These are phyloP conservation scores for Colletotrichum nymphaeae DNA, from an alignment of 2,329 filamentous ascomycete species.

Conservation along the genomic window DNA sequence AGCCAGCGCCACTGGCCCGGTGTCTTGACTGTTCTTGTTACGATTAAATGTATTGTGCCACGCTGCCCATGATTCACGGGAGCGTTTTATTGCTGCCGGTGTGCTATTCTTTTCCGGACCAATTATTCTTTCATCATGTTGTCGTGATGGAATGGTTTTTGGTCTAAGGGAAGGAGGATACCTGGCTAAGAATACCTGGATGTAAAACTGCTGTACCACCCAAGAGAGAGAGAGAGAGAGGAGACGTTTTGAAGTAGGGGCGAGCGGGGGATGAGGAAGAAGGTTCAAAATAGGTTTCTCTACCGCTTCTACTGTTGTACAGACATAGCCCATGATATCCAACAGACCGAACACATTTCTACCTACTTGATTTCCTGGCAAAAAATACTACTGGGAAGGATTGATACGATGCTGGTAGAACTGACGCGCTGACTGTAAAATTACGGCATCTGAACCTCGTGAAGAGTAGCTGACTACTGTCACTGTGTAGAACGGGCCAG, in stretches of 20 bases:
- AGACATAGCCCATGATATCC: conserved; percentile 34
- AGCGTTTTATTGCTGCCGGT: conserved; percentile 27
- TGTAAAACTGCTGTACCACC: conserved; percentile 17
- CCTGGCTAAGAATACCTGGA: conserved; percentile 4
- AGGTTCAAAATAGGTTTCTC: conserved; percentile 14
- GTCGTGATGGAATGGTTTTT: too few relatives aligned
- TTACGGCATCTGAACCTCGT: too few relatives aligned
- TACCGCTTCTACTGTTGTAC: conserved; percentile 21
- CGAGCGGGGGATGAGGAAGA: neutral
- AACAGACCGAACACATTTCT: conserved; percentile 29
- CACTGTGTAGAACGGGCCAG: too few relatives aligned
- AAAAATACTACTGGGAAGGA: neutral
- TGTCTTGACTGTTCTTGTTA: conserved; percentile 37
- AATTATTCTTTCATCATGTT: neutral
- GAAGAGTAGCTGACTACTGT: too few relatives aligned
- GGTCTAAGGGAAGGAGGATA: neutral
- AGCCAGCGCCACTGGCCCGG: neutral
- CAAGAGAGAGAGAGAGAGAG: neutral
- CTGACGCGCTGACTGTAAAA: too few relatives aligned
- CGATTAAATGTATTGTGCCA: conserved; percentile 43
- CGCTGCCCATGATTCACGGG: conserved; percentile 49
- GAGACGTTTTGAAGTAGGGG: conserved; percentile 22
- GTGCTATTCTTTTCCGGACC: conserved; percentile 29
- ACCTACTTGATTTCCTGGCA: neutral
- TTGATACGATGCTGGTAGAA: neutral